Evolutionary conservation across 352 stramenopile species (phyloP).

Genomic region (Thalassiosira livingstoniorum): DNA sequence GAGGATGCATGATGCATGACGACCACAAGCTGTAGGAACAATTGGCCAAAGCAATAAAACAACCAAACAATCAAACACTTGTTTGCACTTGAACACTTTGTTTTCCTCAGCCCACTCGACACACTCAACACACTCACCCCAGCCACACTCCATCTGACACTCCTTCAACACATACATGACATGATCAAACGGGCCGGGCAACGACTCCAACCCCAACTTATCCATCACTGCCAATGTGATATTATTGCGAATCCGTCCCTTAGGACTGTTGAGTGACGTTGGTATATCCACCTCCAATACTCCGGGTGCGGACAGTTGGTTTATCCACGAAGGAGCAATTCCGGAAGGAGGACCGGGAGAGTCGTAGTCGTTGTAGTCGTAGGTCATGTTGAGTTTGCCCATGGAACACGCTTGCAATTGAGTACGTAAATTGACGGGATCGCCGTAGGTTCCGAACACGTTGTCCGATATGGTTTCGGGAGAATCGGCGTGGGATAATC

Average conservation of each 20-base stretch:
- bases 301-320: constrained; percentile 16
- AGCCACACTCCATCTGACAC: constrained; percentile 55
- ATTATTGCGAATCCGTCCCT: neutral
- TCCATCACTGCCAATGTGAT: constrained; percentile 2
- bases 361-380: neutral
- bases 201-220: constrained; percentile 21
- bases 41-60: no score
- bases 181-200: constrained; percentile 28
- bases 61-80: no score
- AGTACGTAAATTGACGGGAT: constrained; percentile 46
- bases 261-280: constrained; percentile 4
- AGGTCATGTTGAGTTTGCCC: constrained; percentile 15
- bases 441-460: constrained; percentile 63
- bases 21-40: no score
- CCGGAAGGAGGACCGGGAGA: no score
- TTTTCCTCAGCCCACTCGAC: no score
- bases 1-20: no score
- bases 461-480: constrained; percentile 42
- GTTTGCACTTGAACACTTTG: constrained; percentile 11
- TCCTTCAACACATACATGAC: constrained; percentile 37
- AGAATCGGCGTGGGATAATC: neutral
- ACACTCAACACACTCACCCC: no score
- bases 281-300: constrained; percentile 27
- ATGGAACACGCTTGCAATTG: constrained; percentile 57
- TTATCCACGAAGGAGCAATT: no score